phyloP scores from a whole-genome alignment of 2,329 filamentous ascomycete genomes.

The Drechslerella dactyloides region DNA sequence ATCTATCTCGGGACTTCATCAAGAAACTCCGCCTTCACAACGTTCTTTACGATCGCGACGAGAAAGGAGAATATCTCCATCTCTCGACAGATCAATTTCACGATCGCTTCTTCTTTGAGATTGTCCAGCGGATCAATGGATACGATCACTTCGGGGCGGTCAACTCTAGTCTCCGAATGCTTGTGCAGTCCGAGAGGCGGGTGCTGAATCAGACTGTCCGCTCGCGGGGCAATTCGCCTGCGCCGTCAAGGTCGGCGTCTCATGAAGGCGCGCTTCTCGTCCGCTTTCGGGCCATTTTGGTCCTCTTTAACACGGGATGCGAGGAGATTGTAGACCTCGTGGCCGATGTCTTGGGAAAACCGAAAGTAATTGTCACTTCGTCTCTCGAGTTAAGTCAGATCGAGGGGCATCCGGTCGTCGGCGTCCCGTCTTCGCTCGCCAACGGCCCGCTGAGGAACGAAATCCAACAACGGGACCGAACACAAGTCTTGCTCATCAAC shows the following conservation, averaged over 20 bases:
- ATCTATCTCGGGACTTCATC: slow-evolving; percentile 50
- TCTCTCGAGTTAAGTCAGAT: slow-evolving; percentile 60
- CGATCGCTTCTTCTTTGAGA: slow-evolving; percentile 52
- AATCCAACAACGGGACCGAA: slow-evolving; percentile 66
- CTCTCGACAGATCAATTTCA: slow-evolving; percentile 51
- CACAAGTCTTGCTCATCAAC: slow-evolving; percentile 72
- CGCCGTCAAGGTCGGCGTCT: slow-evolving; percentile 38
- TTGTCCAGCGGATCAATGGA: slow-evolving; percentile 51
- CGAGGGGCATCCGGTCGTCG: slow-evolving; percentile 33
- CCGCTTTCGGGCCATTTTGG: slow-evolving; percentile 61
- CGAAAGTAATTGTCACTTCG: slow-evolving; percentile 68
- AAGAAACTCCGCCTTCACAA: slow-evolving; percentile 46
- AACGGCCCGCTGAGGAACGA: slow-evolving; percentile 63
- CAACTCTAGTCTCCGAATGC: slow-evolving; percentile 47
- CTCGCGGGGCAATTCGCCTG: slow-evolving; percentile 47
- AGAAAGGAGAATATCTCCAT: slow-evolving; percentile 51
- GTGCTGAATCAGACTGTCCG: slow-evolving; percentile 46
- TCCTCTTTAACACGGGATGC: slow-evolving; percentile 74
- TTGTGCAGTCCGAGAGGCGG: slow-evolving; percentile 48
- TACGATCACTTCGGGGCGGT: slow-evolving; percentile 51
- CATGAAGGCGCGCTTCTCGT: slow-evolving; percentile 41
- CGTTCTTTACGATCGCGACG: slow-evolving; percentile 51
- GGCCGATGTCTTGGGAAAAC: slow-evolving; percentile 79
- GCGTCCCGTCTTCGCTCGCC: slow-evolving; percentile 31
- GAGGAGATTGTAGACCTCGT: slow-evolving; percentile 76